Conservation (phyloP, 2,329 filamentous ascomycete genomes). For the Phyllosticta capitalensis region DNA sequence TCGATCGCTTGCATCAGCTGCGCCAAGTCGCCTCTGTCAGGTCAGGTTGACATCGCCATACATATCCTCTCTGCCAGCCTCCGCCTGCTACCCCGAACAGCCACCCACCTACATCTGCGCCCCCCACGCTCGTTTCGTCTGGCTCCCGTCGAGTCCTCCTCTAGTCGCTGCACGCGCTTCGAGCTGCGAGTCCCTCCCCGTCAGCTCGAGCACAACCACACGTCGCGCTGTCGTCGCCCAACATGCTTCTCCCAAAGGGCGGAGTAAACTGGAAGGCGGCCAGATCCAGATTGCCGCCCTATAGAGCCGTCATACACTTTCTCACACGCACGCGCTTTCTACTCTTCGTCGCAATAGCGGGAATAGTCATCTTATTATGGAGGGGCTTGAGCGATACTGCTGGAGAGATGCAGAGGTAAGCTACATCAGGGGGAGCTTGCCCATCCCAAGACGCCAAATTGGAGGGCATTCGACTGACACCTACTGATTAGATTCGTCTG, state of each 20-base stretch:
- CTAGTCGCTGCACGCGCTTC: slow-evolving; percentile 14
- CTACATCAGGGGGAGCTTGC: neutral
- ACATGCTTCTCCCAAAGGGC: slow-evolving; percentile 84
- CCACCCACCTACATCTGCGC: slow-evolving; percentile 4
- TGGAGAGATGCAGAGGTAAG: slow-evolving; percentile 83
- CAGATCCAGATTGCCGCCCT: slow-evolving; percentile 66
- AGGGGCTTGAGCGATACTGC: slow-evolving; percentile 72
- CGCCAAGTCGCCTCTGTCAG: neutral
- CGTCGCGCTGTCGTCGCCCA: slow-evolving; percentile 8
- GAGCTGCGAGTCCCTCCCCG: slow-evolving; percentile 13
- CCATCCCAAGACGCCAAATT: neutral
- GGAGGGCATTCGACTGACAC: neutral
- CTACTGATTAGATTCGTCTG: slow-evolving; percentile 76
- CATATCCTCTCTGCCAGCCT: neutral
- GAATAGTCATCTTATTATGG: slow-evolving; percentile 75
- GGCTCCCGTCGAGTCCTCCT: neutral
- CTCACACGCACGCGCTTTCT: slow-evolving; percentile 71
- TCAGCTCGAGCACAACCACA: slow-evolving; percentile 6
- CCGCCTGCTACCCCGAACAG: slow-evolving; percentile 1
- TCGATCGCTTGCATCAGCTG: neutral
- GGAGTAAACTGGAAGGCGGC: slow-evolving; percentile 89
- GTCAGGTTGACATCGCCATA: neutral
- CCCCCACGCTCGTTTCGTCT: slow-evolving; percentile 10
- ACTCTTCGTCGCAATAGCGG: slow-evolving; percentile 59
- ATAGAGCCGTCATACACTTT: slow-evolving; percentile 52